A percentile compares a stretch with the other conserved stretches of the same genome.
Evolutionary conservation across 768 basidiomycete genomes (phyloP).

Genomic region (Lactifluus rugatus): DNA sequence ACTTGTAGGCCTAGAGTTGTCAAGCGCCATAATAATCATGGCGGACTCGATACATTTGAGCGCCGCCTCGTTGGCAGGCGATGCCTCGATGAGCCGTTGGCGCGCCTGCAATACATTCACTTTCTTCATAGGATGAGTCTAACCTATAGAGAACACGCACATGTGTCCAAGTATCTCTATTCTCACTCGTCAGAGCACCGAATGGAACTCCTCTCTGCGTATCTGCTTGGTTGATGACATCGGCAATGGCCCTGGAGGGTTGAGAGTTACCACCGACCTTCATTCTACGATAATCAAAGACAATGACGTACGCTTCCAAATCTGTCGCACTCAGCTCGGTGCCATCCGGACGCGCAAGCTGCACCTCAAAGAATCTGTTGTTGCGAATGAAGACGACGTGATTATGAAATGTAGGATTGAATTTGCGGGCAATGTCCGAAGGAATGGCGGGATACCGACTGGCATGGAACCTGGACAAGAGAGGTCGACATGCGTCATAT

Average conservation of each 20-base stretch:
- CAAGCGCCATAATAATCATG: constrained; percentile 79
- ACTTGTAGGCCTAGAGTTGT: constrained; percentile 72
- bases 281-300: background rate
- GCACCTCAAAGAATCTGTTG: constrained; percentile 83
- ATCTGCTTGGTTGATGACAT: constrained; percentile 58
- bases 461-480: constrained; percentile 66
- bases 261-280: constrained; percentile 33
- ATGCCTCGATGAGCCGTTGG: constrained; percentile 51
- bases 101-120: constrained; percentile 34
- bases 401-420: constrained; percentile 62
- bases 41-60: constrained; percentile 82
- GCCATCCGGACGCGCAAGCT: constrained; percentile 54
- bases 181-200: constrained; percentile 81
- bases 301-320: constrained; percentile 51
- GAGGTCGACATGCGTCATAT: background rate
- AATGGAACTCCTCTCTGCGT: constrained; percentile 35
- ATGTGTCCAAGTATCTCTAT: constrained; percentile 85
- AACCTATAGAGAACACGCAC: constrained; percentile 30
- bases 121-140: constrained; percentile 9
- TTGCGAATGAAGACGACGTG: constrained; percentile 88
- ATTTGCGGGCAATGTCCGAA: constrained; percentile 76
- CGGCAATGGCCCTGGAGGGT: constrained; percentile 34
- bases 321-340: constrained; percentile 68
- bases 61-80: constrained; percentile 51
- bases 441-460: constrained; percentile 80